Base-by-base conservation (phyloP, 805 yeast genomes). In the Cyberlindnera bimundalis region DNA sequence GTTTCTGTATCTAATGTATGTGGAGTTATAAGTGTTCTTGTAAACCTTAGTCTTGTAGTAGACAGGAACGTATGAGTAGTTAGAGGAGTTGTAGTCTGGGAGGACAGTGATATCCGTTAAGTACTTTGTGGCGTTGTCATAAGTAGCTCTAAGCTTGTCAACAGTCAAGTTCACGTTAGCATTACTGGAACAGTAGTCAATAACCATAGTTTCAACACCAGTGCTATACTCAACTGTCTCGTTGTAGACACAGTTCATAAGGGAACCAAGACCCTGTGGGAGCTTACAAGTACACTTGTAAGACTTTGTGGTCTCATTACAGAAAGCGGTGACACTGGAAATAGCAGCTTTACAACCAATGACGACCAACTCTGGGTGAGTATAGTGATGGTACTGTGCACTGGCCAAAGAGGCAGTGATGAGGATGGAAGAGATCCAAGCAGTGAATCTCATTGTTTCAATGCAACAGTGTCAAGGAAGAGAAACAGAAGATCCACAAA, bases 111-210 rank as follows among this genome's bases (percentile, higher is more conserved):
- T 58, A 43, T 67, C 61, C 7, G 64, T 60, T 41, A 71, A 47
- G 52, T 67, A 67, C 8, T 60, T 33, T 7, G 77, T 67, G n/a
- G 76, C 78, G 44, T 74, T 74, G 3, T 62, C 51, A 43, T 64
- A 71, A 2, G 74, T 61, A 1, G 49, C 56, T 12, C 60, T 46
- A 40, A 71, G 61, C 17, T 64, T 52, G 13, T 56, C 62, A 26
- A 47, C 49, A 7, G 76, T 67, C 37, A 69, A 58, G 3, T 18
- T 36, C 9, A 14, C 29, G 11, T 54, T 50, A 11, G 33, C 43
- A 7, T 41, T 42, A 1, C 26, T 39, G 4, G 55, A 45, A 46
- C 68, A 64, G n/a, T 50, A 39, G 13, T 55, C 45, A 17, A 62
- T 48, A 30, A 64, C 56, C 14, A 40, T 41, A 1, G 54, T 35